Percentiles rank a stretch among this genome's conserved stretches.
Evolutionary conservation across 352 stramenopile species (phyloP).

Genomic region (Aphanomyces cochlioides): DNA sequence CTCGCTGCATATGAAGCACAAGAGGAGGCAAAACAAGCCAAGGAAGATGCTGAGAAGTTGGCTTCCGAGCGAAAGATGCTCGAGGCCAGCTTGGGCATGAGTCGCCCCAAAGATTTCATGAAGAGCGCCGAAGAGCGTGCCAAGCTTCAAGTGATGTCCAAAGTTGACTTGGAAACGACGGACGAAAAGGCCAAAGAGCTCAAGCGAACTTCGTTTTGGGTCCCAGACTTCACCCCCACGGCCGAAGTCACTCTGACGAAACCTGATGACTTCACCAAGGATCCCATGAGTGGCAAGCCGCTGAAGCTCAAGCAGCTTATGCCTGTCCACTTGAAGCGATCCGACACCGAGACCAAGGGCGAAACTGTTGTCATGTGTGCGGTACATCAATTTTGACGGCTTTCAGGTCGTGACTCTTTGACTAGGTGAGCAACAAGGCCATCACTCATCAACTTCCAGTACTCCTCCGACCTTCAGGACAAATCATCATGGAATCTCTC

Average conservation of each 20-base stretch:
- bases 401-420: background rate
- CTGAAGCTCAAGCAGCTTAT: slow-evolving; percentile 87
- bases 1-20: slow-evolving; percentile 58
- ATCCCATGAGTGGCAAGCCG: slow-evolving; percentile 77
- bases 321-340: slow-evolving; percentile 81
- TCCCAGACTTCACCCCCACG: slow-evolving; percentile 72
- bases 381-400: background rate
- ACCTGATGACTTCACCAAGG: slow-evolving; percentile 67
- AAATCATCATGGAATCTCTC: slow-evolving; percentile 75
- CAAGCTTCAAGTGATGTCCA: slow-evolving; percentile 55
- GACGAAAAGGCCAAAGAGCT: slow-evolving; percentile 70
- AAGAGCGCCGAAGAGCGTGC: slow-evolving; percentile 34
- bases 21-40: slow-evolving; percentile 46
- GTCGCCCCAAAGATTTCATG: slow-evolving; percentile 30
- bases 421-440: slow-evolving; percentile 69
- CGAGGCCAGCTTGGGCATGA: slow-evolving; percentile 47
- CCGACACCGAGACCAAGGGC: slow-evolving; percentile 32
- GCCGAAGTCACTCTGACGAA: slow-evolving; percentile 48
- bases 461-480: slow-evolving; percentile 69
- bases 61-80: slow-evolving; percentile 53
- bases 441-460: slow-evolving; percentile 76
- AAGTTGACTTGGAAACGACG: slow-evolving; percentile 69
- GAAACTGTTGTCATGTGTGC: slow-evolving; percentile 23
- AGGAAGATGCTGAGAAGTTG: slow-evolving; percentile 48
- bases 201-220: slow-evolving; percentile 83